Evolutionary conservation across 768 basidiomycete genomes (phyloP), one percentile per base, ranked within the genome.

Genomic region (Lyophyllum atratum): DNA sequence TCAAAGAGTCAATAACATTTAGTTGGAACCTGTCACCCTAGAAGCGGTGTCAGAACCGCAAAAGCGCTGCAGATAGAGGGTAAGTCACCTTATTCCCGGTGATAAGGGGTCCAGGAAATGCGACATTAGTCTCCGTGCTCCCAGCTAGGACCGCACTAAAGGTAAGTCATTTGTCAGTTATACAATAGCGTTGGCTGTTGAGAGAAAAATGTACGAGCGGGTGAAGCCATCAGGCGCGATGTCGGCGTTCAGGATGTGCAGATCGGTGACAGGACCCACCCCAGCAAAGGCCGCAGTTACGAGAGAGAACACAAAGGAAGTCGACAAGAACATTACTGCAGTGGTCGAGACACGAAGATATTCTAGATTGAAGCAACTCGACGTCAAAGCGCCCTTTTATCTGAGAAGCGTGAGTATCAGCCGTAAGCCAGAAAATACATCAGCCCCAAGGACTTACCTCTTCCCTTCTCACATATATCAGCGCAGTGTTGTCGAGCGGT

Each of bases 141-240:
- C 64, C 66, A 7, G 58, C 65, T 9, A 83, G 66, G 4, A 75
- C 57, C 17, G 61, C 45, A 2, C 61, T 59, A 43, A 26, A 21
- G 25, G 22, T 11, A 26, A 26, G 19, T n/a, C 15, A 26, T 22
- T 17, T 29, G 53, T 12, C 2, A 17, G 37, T 34, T 19, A n/a
- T 40, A 15, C 7, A 5, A n/a, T n/a, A 10, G 19, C 15, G 17
- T 40, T n/a, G 40, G 15, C 17, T 9, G 24, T 4, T n/a, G 29
- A 34, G 14, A 24, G 26, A 34, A 11, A 7, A 14, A 55, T 56
- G 33, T 48, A 61, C 59, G 59, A 58, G 28, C 59, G 72, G 61
- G 52, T 55, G 56, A 74, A 81, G 14, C 82, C 82, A 68, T 83
- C 82, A 0, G 82, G 82, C 1, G 77, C 68, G 42, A 83, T 76